Conservation (phyloP, 768 basidiomycete genomes). For the Trichaptum fuscoviolaceum region DNA sequence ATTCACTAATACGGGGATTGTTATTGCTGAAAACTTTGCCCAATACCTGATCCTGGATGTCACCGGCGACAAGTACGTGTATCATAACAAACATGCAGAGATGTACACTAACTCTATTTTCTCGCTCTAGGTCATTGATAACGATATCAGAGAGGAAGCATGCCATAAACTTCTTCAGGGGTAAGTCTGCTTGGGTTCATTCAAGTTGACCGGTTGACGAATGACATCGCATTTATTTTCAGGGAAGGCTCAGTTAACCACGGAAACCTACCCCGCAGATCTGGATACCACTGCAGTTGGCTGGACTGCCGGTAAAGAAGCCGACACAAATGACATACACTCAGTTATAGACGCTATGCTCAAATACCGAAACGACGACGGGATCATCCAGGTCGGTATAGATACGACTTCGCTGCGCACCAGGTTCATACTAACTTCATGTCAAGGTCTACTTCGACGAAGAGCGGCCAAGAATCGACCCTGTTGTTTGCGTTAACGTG, state of each 20-base stretch:
- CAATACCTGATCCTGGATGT: conserved; percentile 54
- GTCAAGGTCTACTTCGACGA: conserved; percentile 49
- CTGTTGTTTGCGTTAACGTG: conserved; percentile 47
- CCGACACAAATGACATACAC: conserved; percentile 23
- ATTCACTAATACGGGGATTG: conserved; percentile 35
- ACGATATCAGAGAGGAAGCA: conserved; percentile 27
- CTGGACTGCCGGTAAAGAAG: conserved; percentile 29
- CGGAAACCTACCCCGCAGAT: conserved; percentile 46
- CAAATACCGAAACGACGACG: conserved; percentile 41
- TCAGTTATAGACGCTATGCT: conserved; percentile 57
- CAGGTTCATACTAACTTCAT: neutral
- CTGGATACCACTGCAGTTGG: conserved; percentile 55
- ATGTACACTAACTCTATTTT: neutral
- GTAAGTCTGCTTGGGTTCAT: conserved; percentile 18
- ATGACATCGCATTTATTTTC: neutral
- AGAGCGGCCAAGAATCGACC: conserved; percentile 45
- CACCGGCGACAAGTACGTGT: conserved; percentile 35
- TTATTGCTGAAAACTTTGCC: conserved; percentile 49
- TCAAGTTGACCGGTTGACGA: conserved; percentile 3
- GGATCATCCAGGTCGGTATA: conserved; percentile 32
- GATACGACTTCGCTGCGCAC: neutral
- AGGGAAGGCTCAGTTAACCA: conserved; percentile 40
- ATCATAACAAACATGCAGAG: no score
- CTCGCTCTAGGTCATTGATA: neutral
- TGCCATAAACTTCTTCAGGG: conserved; percentile 54